Conservation (phyloP, 176 grass and related monocot species). For the Carex scoparia region DNA sequence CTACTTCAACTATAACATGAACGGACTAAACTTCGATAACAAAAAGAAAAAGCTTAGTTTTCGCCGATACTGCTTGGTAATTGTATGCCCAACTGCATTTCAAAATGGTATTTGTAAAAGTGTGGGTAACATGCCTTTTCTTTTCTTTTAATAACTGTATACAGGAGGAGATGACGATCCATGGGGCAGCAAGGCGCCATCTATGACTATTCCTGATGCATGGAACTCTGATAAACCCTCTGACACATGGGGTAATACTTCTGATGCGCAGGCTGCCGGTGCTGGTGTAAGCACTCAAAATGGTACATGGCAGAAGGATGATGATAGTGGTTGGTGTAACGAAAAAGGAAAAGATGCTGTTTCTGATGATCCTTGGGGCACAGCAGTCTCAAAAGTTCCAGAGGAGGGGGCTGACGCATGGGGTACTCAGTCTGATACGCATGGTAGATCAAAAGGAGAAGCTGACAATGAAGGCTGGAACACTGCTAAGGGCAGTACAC, state of each 20-base stretch:
- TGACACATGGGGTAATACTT: constrained; percentile 8
- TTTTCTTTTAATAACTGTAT: background rate
- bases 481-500: background rate
- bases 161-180: constrained; percentile 21
- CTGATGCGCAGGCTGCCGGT: background rate
- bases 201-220: background rate
- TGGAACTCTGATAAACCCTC: constrained; percentile 28
- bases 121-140: background rate
- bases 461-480: background rate
- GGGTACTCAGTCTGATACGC: background rate
- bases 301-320: constrained; percentile 11
- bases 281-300: constrained; percentile 22
- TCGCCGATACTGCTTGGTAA: background rate
- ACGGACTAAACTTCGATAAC: background rate
- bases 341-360: constrained; percentile 8
- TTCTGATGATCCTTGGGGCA: constrained; percentile 27
- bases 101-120: background rate
- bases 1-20: background rate
- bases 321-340: constrained; percentile 9
- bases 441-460: constrained; percentile 13
- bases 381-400: background rate
- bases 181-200: constrained; percentile 16
- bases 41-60: background rate
- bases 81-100: background rate
- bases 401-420: background rate